Conservation (phyloP, 2,329 filamentous ascomycete genomes). For the Aspergillus viridinutans region DNA sequence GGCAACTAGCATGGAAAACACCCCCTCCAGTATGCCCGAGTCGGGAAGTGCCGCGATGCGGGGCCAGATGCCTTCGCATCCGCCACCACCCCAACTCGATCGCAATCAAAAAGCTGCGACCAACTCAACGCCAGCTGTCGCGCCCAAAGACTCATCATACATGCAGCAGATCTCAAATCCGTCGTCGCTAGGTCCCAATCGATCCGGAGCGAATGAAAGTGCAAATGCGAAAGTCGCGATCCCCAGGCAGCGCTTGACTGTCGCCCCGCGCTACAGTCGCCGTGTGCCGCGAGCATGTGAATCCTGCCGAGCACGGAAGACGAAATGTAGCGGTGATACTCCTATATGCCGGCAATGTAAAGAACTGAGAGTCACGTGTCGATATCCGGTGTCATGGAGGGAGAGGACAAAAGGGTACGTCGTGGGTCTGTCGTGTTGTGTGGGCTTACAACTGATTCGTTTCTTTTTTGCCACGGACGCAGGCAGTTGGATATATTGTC, state of each 20-base stretch:
- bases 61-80: conserved; percentile 8
- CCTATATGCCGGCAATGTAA: conserved; percentile 40
- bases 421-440: neutral
- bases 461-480: conserved; percentile 2
- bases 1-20: conserved; percentile 7
- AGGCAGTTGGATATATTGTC: conserved; percentile 34
- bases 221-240: conserved; percentile 28
- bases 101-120: neutral
- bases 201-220: conserved; percentile 12
- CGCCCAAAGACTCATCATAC: neutral
- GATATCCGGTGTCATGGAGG: conserved; percentile 37
- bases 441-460: conserved; percentile 2
- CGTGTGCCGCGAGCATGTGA: conserved; percentile 39
- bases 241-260: conserved; percentile 21
- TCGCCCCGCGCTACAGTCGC: conserved; percentile 18
- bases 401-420: conserved; percentile 36
- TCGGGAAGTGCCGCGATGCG: conserved; percentile 2
- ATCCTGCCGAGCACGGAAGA: conserved; percentile 40
- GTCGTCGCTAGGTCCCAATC: neutral
- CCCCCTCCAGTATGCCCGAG: conserved; percentile 9
- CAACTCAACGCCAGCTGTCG: neutral
- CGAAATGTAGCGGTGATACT: conserved; percentile 42
- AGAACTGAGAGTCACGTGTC: conserved; percentile 34
- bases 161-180: neutral
- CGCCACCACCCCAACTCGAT: neutral